Base-by-base conservation (phyloP, 2,329 filamentous ascomycete genomes). In the Uncinocarpus reesii region DNA sequence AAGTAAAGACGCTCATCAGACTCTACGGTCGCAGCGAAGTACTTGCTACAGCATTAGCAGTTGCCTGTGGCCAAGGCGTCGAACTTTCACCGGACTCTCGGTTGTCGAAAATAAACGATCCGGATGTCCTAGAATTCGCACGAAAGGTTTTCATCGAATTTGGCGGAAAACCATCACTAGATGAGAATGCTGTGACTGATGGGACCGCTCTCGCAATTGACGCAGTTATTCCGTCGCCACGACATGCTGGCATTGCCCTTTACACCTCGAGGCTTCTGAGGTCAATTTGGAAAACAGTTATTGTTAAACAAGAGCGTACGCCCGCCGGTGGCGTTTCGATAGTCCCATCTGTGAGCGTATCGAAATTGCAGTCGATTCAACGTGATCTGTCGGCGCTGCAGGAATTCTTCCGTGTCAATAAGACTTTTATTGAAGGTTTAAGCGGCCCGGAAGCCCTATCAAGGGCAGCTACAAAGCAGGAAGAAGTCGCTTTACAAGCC, bases 51-150 rank as follows among this genome's bases (percentile, higher is more conserved):
- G 89, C 92, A 21, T 71, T 98, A 44, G 92, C 92, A 8, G 92
- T 98, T 24, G 89, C 92, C 31, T 98, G 92, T 64, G 89, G 90
- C 3, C 89, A 96, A 62, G 90, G 88, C 7, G 82, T 84, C 21
- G 90, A 95, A 59, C 78, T 86, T 16, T 84, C 83, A 0, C 63
- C 73, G 1, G 84, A 87, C 49, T 78, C 80, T 36, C 79, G 88
- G 36, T 68, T 83, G 7, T 81, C 85, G 0, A 76, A 74, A 54
- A 74, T 84, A 20, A 84, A 83, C 28, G 92, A 96, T 59, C 85
- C 89, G 10, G 79, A 87, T 29, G 87, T 94, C 1, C 75, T 94
- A 40, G 88, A 95, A 56, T 79, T 83, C 52, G 92, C 90, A 3
- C 80, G 87, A 50, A 83, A 85, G 53, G 84, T 84, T 1, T 96